Conservation (phyloP, 805 yeast genomes). For the Zygoascus flipseniorum region DNA sequence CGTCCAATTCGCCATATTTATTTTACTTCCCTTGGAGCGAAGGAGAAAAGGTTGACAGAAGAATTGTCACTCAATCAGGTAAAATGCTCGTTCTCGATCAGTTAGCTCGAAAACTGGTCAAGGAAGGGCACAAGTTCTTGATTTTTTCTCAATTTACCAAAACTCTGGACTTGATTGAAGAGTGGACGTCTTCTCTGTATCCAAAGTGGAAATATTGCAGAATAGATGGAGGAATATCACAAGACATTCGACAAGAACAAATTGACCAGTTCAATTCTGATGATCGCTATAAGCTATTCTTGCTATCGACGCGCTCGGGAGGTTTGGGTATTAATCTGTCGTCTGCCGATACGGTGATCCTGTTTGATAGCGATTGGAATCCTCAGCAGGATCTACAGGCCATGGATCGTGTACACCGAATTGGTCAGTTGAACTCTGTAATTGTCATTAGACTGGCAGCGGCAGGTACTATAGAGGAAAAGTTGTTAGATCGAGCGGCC, state of each 20-base stretch:
- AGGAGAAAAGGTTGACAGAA: constrained; percentile 31
- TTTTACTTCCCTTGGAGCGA: constrained; percentile 71
- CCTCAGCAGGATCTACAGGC: constrained; percentile 97
- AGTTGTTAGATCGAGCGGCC: constrained; percentile 68
- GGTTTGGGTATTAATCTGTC: constrained; percentile 85
- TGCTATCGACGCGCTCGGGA: constrained; percentile 88
- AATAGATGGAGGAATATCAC: constrained; percentile 69
- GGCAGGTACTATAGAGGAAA: constrained; percentile 74
- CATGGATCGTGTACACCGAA: constrained; percentile 89
- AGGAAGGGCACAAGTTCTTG: constrained; percentile 55
- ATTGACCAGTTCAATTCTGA: constrained; percentile 44
- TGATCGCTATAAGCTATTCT: constrained; percentile 41
- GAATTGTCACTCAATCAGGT: constrained; percentile 51
- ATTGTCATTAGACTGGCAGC: constrained; percentile 70
- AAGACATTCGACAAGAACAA: constrained; percentile 54
- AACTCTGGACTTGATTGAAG: constrained; percentile 73
- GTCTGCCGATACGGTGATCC: constrained; percentile 80
- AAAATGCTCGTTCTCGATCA: constrained; percentile 66
- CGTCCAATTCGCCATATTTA: constrained; percentile 79
- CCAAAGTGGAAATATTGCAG: constrained; percentile 40
- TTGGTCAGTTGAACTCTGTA: constrained; percentile 84
- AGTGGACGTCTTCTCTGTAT: constrained; percentile 55
- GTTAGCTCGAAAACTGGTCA: constrained; percentile 43
- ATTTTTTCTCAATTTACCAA: constrained; percentile 82
- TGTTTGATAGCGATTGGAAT: constrained; percentile 94